Base-by-base conservation (phyloP, 306 rosid species). In the Spatholobus suberectus region DNA sequence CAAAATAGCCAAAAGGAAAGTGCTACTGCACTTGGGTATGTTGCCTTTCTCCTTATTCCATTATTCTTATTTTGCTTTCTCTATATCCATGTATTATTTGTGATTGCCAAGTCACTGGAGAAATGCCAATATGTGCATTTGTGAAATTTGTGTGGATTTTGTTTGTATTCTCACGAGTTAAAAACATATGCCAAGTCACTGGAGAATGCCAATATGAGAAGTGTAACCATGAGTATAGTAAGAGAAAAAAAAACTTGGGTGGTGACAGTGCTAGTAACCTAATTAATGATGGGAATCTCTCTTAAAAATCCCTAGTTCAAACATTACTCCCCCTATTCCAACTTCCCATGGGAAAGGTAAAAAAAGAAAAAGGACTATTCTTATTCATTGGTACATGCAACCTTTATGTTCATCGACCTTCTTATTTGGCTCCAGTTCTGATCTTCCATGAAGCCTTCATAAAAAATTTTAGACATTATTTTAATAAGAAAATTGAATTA, bases 1-100 rank as follows among this genome's bases (percentile, higher is more conserved):
- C 92, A 65, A 82, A 92, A 86, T 74, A 88, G 94, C 90, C 78
- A 70, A 73, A 88, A 88, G 66, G 98, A 96, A 79, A 89, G 38
- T 84, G 92, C 90, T 82, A 43, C 82, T 67, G 85, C 89, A 62
- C 89, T 92, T 71, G 99, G 99, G 99, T 95, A 85, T 69, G 93
- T 79, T 85, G 18, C 77, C 63, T 71, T 55, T 62, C 76, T 69
- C 67, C 37, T 79, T 62, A 35, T 55, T 82, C 26, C 10, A 65
- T 18, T 62, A 40, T 70, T 41, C 43, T 26, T 80, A 11, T 51
- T 71, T 63, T 72, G 47, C 76, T 71, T 81, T 54, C 27, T 68
- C 61, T 59, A 8, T 76, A 38, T 41, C 71, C 44, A 43, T 73
- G 69, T 23, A 15, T 32, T 38, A 5, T 85, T 40, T 68, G 52